These are phyloP conservation scores for Chrysoporthe deuterocubensis DNA, from an alignment of 2,329 filamentous ascomycete species.

Conservation along the genomic window DNA sequence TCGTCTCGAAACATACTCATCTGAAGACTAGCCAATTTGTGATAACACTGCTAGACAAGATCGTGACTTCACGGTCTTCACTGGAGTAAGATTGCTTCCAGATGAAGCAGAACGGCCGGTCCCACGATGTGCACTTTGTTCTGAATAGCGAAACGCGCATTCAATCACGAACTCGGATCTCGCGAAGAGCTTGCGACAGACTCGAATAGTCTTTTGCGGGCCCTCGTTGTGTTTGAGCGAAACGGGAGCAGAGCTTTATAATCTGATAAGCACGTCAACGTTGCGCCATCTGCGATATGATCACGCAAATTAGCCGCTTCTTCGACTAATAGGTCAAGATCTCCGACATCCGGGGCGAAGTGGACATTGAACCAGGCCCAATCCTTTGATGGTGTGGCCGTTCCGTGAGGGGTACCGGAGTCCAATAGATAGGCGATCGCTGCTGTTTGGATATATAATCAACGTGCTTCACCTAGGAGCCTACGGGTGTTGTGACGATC, in stretches of 20 bases:
- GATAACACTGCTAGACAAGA: not conserved
- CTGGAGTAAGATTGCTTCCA: not conserved
- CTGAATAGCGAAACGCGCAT: not conserved
- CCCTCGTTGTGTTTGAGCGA: not conserved
- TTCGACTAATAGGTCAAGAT: constrained; percentile 18
- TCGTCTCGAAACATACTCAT: not conserved
- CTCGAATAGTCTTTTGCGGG: not conserved
- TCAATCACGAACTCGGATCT: not conserved
- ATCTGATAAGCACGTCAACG: constrained; percentile 20
- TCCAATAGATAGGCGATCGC: not conserved
- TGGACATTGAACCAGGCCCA: constrained; percentile 2
- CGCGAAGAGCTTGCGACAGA: not conserved
- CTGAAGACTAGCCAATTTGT: not conserved
- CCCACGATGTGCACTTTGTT: not conserved
- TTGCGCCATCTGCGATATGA: constrained; percentile 17
- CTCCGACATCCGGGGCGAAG: constrained; percentile 14
- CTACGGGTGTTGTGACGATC: not conserved
- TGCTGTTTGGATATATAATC: constrained; percentile 16
- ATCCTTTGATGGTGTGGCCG: constrained; percentile 6
- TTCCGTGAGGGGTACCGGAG: constrained; percentile 16
- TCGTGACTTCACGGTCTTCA: not conserved
- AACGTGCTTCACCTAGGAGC: not conserved
- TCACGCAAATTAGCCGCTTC: constrained; percentile 14
- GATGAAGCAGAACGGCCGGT: not conserved
- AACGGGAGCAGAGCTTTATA: not conserved